Base-by-base conservation (phyloP, 805 yeast genomes). In the Ogataea nitratoaversa region DNA sequence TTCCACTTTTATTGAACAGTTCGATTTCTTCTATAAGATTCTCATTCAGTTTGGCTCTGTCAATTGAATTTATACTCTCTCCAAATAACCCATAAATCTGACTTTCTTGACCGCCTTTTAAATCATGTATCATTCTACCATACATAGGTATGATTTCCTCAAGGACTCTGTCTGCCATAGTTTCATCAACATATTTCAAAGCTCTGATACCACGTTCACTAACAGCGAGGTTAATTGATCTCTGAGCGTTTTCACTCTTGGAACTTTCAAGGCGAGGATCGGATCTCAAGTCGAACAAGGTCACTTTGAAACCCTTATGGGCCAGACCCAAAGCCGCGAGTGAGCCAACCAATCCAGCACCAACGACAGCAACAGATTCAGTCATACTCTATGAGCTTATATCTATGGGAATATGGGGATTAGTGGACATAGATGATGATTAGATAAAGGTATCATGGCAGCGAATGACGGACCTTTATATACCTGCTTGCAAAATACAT, bases 331-430 rank as follows among this genome's bases (percentile, higher is more conserved):
- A 60, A 0, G 96, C 93, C 0, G 90, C 75, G 5, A 88, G 67
- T 39, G 93, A 76, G 0, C 97, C 97, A 2, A 90, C 97, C 5
- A 86, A 76, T 0, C 97, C 97, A 1, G 93, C 95, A 2, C 97
- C 97, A 14, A 90, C 75, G 22, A 90, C 70, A 1, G 77, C 88
- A 14, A 73, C 77, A 8, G 60, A 45, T 36, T 59, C 62, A 4
- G 49, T 36, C 52, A 52, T 48, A n/a, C 18, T 32, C 14, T 6
- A 4, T 28, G 19, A n/a, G 25, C 13, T 22, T 11, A 13, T 13
- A 8, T 19, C 19, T 2, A 25, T 34, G 12, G 16, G 8, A 25
- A 13, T 17, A n/a, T n/a, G n/a, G n/a, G n/a, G n/a, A n/a, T n/a
- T n/a, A n/a, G n/a, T n/a, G n/a, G n/a, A n/a, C n/a, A n/a, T n/a